Conservation (phyloP, 177 flowering plant species). For the Vitis hybrid region DNA sequence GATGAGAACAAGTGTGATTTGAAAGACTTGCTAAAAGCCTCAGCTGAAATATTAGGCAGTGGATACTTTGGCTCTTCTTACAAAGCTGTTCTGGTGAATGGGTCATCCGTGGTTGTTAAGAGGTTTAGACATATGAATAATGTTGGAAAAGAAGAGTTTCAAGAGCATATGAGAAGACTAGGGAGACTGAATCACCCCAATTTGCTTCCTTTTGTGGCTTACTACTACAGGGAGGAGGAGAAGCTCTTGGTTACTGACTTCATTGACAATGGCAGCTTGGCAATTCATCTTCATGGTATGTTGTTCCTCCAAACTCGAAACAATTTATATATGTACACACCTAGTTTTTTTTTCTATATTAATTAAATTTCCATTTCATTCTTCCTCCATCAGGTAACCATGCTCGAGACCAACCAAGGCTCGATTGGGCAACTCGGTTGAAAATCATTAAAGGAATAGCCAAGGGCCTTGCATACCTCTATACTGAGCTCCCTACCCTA, state of each 20-base stretch:
- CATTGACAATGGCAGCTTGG: conserved; percentile 67
- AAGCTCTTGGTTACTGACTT: conserved; percentile 67
- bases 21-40: conserved; percentile 50
- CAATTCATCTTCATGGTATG: conserved; percentile 74
- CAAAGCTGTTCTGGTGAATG: conserved; percentile 42
- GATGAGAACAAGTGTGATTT: conserved; percentile 44
- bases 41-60: conserved; percentile 57
- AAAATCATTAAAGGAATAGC: conserved; percentile 45
- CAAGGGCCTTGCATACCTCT: conserved; percentile 37
- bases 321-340: no score
- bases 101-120: conserved; percentile 73
- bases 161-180: conserved; percentile 85
- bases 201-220: conserved; percentile 72
- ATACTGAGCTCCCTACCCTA: conserved; percentile 37
- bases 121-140: conserved; percentile 79
- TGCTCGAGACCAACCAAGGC: conserved; percentile 33
- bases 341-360: not conserved
- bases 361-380: not conserved
- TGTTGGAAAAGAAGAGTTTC: conserved; percentile 73
- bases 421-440: conserved; percentile 49
- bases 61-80: conserved; percentile 56
- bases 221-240: conserved; percentile 79
- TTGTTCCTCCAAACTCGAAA: not conserved
- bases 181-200: conserved; percentile 73
- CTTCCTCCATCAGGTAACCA: conserved; percentile 33